Evolutionary conservation across 495 filamentous ascomycete genomes (phyloP).

Genomic region (Penicillium subrubescens): DNA sequence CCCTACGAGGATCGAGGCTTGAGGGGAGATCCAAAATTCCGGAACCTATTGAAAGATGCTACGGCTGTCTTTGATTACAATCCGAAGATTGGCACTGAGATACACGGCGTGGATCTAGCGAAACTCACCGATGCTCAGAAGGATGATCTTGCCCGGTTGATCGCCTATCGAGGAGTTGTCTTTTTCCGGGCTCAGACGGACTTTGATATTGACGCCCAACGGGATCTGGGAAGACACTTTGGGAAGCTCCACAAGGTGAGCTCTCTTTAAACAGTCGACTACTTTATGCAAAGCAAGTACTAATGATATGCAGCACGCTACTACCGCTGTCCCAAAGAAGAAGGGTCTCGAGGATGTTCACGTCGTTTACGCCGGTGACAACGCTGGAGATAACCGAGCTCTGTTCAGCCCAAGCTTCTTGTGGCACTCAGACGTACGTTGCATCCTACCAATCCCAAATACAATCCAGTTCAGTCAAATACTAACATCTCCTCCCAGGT

Average conservation of each 20-base stretch:
- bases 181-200: slow-evolving; percentile 71
- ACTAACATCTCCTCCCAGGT: slow-evolving; percentile 44
- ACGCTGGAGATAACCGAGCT: slow-evolving; percentile 60
- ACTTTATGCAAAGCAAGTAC: not conserved
- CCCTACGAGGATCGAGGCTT: slow-evolving; percentile 58
- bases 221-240: slow-evolving; percentile 66
- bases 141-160: slow-evolving; percentile 72
- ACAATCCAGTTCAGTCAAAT: no score
- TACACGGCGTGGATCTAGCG: slow-evolving; percentile 68
- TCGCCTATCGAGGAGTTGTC: slow-evolving; percentile 72
- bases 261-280: not conserved
- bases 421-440: slow-evolving; percentile 63
- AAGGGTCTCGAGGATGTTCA: slow-evolving; percentile 68
- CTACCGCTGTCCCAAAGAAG: slow-evolving; percentile 59
- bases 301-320: slow-evolving; percentile 46
- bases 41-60: slow-evolving; percentile 51
- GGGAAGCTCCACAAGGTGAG: slow-evolving; percentile 63
- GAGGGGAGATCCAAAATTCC: slow-evolving; percentile 55
- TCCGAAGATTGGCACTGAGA: slow-evolving; percentile 72
- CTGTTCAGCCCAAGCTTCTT: slow-evolving; percentile 53
- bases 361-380: slow-evolving; percentile 66
- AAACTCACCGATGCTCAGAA: slow-evolving; percentile 68
- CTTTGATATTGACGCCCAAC: slow-evolving; percentile 67
- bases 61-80: slow-evolving; percentile 62
- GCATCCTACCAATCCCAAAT: not conserved